Evolutionary conservation across 2,329 filamentous ascomycete species (phyloP), one percentile per base, ranked within the genome.

Genomic region (Cladophialophora carrionii): DNA sequence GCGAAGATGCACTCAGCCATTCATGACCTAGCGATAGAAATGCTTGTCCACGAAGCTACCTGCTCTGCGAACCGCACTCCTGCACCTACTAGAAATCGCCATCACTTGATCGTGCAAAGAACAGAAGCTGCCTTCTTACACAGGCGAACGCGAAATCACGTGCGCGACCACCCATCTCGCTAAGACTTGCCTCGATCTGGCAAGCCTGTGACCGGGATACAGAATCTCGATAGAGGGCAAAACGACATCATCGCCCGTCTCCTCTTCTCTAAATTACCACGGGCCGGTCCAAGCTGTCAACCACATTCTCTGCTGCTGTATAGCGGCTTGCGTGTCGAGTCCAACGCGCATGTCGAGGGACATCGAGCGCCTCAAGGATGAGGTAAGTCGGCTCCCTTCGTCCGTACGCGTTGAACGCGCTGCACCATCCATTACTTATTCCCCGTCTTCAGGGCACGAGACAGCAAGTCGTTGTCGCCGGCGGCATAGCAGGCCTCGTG

Each of bases 401-500:
- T n/a, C 2, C 8, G 32, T 8, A 31, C 52, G n/a, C 29, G 24
- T 54, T 26, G 8, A 29, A 9, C 22, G 10, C 26, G 4, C 10
- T 24, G 22, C 51, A 8, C 5, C n/a, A 34, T 22, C 14, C 14
- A 34, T 10, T 34, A 54, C 52, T 54, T 17, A 54, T 34, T 22
- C 32, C 14, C 20, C n/a, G 17, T 43, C 17, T 17, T 37, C 71
- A 88, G 86, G 88, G 88, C 78, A 87, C 87, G 65, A 85, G 83
- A 78, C 78, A 80, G 71, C 88, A 90, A 76, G 87, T 89, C 67
- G 81, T 89, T 57, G 76, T 85, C 70, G 87, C 88, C 63, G 88
- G 88, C 72, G 88, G 85, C 53, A 80, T 86, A 71, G 91, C 95
- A 69, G 95, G 95, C 64, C 85, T 98, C 71, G 87, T 98, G 69